Conservation (phyloP, 306 rosid genomes). For the Fagus sylvatica region DNA sequence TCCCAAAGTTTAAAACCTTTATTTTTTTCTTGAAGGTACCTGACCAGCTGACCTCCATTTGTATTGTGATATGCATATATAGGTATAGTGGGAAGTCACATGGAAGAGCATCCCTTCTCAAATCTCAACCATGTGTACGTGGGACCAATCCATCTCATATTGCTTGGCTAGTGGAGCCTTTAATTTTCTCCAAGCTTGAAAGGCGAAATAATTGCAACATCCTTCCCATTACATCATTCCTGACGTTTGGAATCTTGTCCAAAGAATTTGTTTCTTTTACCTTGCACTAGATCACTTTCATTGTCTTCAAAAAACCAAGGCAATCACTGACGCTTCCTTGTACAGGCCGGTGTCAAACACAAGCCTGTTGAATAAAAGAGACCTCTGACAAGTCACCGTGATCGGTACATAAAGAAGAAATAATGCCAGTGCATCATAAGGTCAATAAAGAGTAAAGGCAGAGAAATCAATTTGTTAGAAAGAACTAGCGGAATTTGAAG, state of each 20-base stretch:
- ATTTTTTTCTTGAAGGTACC: not conserved
- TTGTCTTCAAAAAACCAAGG: not conserved
- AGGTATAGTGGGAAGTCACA: constrained; percentile 47
- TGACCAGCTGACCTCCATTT: constrained; percentile 1
- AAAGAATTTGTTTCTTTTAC: not conserved
- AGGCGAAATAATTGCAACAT: constrained; percentile 17
- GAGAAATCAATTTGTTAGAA: too few species aligned
- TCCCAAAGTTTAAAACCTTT: not conserved
- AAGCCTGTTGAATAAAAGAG: not conserved
- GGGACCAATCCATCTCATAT: constrained; percentile 52
- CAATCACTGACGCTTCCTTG: not conserved
- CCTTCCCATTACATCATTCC: constrained; percentile 19
- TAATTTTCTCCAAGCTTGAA: constrained; percentile 17
- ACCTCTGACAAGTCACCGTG: not conserved
- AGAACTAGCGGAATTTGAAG: too few species aligned
- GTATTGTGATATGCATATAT: not conserved
- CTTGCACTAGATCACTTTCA: not conserved
- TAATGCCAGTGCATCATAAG: too few species aligned
- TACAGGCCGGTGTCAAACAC: not conserved
- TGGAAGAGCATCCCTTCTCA: constrained; percentile 11
- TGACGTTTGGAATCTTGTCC: not conserved
- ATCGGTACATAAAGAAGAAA: too few species aligned
- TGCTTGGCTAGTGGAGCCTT: constrained; percentile 46
- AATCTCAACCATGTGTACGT: not conserved
- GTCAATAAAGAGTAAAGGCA: too few species aligned